These are phyloP conservation scores for Aspergillus sp. DNA, from an alignment of 2,329 filamentous ascomycete species.

Conservation along the genomic window DNA sequence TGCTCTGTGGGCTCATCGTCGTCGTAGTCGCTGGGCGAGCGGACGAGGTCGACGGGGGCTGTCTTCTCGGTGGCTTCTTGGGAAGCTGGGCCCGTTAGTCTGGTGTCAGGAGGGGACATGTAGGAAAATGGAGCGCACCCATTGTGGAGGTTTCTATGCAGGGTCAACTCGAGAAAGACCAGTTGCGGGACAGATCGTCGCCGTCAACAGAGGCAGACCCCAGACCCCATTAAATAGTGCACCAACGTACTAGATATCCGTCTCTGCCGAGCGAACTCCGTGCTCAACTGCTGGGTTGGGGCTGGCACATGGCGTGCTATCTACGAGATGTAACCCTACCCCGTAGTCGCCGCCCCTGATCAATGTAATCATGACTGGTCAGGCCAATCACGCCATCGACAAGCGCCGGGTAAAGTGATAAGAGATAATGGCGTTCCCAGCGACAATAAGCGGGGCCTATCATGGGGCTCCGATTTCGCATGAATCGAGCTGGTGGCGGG, in stretches of 20 bases:
- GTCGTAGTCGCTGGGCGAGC: background rate
- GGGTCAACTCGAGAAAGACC: background rate
- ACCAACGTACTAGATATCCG: too few relatives aligned
- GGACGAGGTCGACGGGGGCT: background rate
- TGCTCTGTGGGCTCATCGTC: slow-evolving; percentile 50
- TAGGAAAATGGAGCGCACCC: background rate
- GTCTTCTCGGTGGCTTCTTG: background rate
- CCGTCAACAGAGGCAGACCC: background rate
- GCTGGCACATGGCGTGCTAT: background rate
- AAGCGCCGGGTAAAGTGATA: background rate
- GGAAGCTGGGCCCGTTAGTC: background rate
- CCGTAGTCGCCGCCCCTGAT: background rate
- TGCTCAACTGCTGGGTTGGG: too few relatives aligned
- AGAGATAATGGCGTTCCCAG: background rate
- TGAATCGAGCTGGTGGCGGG: background rate
- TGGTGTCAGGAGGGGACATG: background rate
- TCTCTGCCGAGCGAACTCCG: too few relatives aligned
- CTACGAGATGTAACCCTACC: background rate
- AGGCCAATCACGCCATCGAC: background rate
- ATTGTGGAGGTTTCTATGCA: background rate
- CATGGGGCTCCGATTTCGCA: background rate
- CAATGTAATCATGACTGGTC: background rate
- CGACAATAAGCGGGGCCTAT: background rate
- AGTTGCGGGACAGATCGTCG: background rate
- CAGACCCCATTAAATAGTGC: background rate